phyloP scores from a whole-genome alignment of 2,329 filamentous ascomycete genomes.

The Phaeosphaeria sp. region DNA sequence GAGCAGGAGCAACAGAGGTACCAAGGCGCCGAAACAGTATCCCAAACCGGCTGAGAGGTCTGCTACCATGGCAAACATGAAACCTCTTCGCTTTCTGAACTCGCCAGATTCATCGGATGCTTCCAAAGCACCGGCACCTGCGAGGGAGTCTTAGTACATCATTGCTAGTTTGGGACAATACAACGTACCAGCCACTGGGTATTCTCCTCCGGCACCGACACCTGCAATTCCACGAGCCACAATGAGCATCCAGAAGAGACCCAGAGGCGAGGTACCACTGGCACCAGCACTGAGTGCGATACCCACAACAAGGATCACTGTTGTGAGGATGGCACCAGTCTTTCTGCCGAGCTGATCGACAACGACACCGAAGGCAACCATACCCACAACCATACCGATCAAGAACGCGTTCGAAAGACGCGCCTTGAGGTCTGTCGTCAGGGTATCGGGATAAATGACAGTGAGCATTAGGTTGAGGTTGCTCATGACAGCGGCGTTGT shows the following conservation, averaged over 20 bases:
- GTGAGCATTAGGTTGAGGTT: conserved; percentile 41
- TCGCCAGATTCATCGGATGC: conserved; percentile 59
- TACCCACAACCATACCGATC: conserved; percentile 44
- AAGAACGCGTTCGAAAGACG: conserved; percentile 46
- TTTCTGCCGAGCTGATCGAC: conserved; percentile 43
- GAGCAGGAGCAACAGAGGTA: conserved; percentile 60
- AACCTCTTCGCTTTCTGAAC: conserved; percentile 58
- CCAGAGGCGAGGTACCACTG: conserved; percentile 30
- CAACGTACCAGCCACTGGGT: conserved; percentile 55
- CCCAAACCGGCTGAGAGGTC: conserved; percentile 60
- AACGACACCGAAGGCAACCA: conserved; percentile 43
- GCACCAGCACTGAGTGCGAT: conserved; percentile 41
- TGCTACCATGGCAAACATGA: conserved; percentile 64
- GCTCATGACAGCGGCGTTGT: conserved; percentile 46
- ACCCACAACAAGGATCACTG: conserved; percentile 40
- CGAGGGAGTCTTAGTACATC: background rate
- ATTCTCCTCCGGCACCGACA: conserved; percentile 54
- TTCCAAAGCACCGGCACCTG: conserved; percentile 56
- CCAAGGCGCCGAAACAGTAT: conserved; percentile 58
- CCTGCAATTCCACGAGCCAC: conserved; percentile 55
- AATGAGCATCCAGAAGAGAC: conserved; percentile 54
- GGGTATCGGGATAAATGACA: conserved; percentile 40
- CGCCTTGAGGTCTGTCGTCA: conserved; percentile 33
- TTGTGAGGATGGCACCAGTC: conserved; percentile 43
- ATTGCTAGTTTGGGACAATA: background rate